Evolutionary conservation across 495 filamentous ascomycete species (phyloP).

Genomic region (Penicillium cinerascens): DNA sequence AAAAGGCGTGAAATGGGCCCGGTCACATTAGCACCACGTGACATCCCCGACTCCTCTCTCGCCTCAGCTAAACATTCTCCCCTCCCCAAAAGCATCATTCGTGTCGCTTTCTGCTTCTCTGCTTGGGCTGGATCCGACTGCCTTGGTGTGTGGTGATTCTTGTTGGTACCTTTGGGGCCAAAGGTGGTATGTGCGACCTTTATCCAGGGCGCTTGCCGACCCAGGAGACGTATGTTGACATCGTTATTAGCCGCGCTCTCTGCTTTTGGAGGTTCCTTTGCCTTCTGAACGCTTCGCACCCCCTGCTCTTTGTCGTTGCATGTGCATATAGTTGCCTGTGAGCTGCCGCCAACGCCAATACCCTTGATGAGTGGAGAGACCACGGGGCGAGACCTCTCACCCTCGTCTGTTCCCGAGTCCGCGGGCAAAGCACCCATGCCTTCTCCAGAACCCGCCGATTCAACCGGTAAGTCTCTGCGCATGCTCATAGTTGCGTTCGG

Average conservation of each 20-base stretch:
- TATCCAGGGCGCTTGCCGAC: slow-evolving; percentile 28
- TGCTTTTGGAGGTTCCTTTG: slow-evolving; percentile 6
- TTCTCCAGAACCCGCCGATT: slow-evolving; percentile 26
- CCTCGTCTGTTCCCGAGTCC: slow-evolving; percentile 29
- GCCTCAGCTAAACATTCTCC: slow-evolving; percentile 11
- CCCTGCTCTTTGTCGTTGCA: slow-evolving; percentile 2
- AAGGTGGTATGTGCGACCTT: slow-evolving; percentile 26
- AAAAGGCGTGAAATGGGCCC: neutral
- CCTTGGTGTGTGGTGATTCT: slow-evolving; percentile 11
- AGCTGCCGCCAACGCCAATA: slow-evolving; percentile 4
- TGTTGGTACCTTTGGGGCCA: slow-evolving; percentile 19
- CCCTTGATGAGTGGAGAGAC: slow-evolving; percentile 39
- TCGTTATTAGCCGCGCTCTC: slow-evolving; percentile 23
- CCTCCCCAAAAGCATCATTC: slow-evolving; percentile 7
- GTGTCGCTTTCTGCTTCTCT: slow-evolving; percentile 10
- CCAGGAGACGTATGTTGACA: slow-evolving; percentile 38
- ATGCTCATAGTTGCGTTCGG: neutral
- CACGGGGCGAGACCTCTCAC: slow-evolving; percentile 33
- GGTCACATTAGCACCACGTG: slow-evolving; percentile 14
- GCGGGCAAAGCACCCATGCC: slow-evolving; percentile 38
- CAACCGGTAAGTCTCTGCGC: slow-evolving; percentile 15
- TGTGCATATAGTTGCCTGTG: neutral
- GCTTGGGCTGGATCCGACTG: slow-evolving; percentile 12
- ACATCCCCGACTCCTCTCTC: slow-evolving; percentile 28
- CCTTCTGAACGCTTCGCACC: neutral